These are phyloP conservation scores for Claviceps sp. DNA, from an alignment of 2,329 filamentous ascomycete genomes.

Conservation along the genomic window DNA sequence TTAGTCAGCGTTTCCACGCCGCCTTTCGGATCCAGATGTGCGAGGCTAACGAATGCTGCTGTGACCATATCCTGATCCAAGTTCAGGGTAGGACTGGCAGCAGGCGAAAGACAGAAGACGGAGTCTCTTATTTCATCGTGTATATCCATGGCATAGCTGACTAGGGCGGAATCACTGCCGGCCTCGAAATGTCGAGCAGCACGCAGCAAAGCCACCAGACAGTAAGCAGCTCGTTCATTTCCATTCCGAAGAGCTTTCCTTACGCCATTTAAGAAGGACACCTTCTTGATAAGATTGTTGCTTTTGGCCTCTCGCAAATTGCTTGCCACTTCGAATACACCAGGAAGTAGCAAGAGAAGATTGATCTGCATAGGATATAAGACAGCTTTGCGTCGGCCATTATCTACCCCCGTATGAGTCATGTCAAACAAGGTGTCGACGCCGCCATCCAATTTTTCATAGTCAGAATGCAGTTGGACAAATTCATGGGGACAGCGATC, in stretches of 20 bases:
- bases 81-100: constrained; percentile 31
- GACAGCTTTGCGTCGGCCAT: constrained; percentile 37
- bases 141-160: constrained; percentile 56
- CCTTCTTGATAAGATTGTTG: constrained; percentile 50
- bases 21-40: constrained; percentile 46
- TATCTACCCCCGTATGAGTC: constrained; percentile 48
- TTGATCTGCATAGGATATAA: constrained; percentile 51
- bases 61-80: constrained; percentile 55
- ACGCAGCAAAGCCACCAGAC: constrained; percentile 47
- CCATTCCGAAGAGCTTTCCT: constrained; percentile 50
- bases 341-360: constrained; percentile 49
- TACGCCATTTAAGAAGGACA: constrained; percentile 49
- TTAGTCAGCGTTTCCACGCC: constrained; percentile 43
- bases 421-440: constrained; percentile 59
- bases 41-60: constrained; percentile 51
- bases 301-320: constrained; percentile 52
- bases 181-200: constrained; percentile 50
- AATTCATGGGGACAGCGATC: constrained; percentile 53
- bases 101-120: constrained; percentile 42
- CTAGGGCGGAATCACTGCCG: constrained; percentile 48
- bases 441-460: constrained; percentile 49
- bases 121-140: constrained; percentile 56
- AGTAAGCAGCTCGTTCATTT: constrained; percentile 55
- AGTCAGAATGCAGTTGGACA: constrained; percentile 45
- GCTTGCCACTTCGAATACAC: constrained; percentile 57